Conservation (phyloP, 441 rosid genomes). For the Dalechampia spathulata region DNA sequence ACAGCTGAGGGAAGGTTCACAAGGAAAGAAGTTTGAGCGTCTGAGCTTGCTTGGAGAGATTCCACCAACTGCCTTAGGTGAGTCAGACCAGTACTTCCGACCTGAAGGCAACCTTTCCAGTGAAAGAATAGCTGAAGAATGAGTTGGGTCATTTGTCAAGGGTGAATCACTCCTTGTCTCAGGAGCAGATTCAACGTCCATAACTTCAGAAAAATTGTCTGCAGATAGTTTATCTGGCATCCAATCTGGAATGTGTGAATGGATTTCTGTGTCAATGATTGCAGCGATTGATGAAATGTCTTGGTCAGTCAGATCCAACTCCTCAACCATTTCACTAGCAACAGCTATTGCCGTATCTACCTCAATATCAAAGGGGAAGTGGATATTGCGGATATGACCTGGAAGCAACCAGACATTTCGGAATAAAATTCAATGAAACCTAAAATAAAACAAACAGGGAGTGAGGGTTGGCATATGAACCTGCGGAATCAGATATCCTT, state of each 20-base stretch:
- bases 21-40: conserved; percentile 17
- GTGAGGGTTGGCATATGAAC: conserved; percentile 29
- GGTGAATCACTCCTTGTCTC: conserved; percentile 24
- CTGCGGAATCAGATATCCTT: conserved; percentile 70
- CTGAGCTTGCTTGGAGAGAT: conserved; percentile 32
- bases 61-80: conserved; percentile 37
- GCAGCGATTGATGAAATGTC: conserved; percentile 63
- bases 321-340: conserved; percentile 92
- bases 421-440: neutral
- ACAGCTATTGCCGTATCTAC: conserved; percentile 81
- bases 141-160: conserved; percentile 14
- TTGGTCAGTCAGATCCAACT: conserved; percentile 79
- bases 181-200: conserved; percentile 14
- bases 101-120: conserved; percentile 81
- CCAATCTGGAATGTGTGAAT: conserved; percentile 65
- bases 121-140: conserved; percentile 32
- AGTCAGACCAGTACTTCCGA: conserved; percentile 74
- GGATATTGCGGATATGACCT: conserved; percentile 81
- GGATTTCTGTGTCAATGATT: conserved; percentile 68
- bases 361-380: conserved; percentile 81
- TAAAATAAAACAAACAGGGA: neutral
- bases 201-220: conserved; percentile 17
- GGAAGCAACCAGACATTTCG: conserved; percentile 3
- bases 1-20: conserved; percentile 18
- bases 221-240: conserved; percentile 22